Conservation (phyloP, 352 stramenopile genomes). For the Phytophthora idaei region DNA sequence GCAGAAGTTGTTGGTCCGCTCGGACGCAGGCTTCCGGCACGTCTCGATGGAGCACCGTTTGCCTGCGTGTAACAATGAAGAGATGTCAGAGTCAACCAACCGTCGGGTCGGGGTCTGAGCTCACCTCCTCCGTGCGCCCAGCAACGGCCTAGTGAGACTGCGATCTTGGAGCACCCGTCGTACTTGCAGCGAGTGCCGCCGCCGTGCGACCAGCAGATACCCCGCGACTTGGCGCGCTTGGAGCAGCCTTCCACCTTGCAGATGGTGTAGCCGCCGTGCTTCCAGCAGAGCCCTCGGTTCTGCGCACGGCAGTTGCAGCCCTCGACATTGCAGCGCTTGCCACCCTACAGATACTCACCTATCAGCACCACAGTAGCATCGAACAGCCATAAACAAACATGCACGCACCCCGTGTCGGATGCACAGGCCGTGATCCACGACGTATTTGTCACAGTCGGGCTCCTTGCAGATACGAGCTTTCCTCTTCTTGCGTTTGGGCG, state of each 20-base stretch:
- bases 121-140: conserved; percentile 57
- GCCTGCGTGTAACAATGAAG: conserved; percentile 27
- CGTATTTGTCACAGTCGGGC: conserved; percentile 57
- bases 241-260: conserved; percentile 58
- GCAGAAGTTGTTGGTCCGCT: conserved; percentile 57
- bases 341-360: conserved; percentile 27
- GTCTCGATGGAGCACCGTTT: conserved; percentile 48
- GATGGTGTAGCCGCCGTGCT: conserved; percentile 51
- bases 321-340: conserved; percentile 59
- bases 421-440: conserved; percentile 61
- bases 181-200: conserved; percentile 70
- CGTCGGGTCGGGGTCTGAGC: not conserved
- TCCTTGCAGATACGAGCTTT: conserved; percentile 60
- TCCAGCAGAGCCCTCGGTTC: conserved; percentile 54
- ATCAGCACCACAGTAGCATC: conserved; percentile 1
- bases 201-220: conserved; percentile 87
- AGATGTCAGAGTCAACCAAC: conserved; percentile 4
- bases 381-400: conserved; percentile 1
- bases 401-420: conserved; percentile 38
- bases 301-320: conserved; percentile 59
- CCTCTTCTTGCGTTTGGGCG: conserved; percentile 41
- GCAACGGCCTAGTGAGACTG: conserved; percentile 54
- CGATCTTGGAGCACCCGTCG: conserved; percentile 58
- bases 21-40: conserved; percentile 55
- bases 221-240: conserved; percentile 78